phyloP scores from a whole-genome alignment of 345 rosid species.

The Aegle marmelos region DNA sequence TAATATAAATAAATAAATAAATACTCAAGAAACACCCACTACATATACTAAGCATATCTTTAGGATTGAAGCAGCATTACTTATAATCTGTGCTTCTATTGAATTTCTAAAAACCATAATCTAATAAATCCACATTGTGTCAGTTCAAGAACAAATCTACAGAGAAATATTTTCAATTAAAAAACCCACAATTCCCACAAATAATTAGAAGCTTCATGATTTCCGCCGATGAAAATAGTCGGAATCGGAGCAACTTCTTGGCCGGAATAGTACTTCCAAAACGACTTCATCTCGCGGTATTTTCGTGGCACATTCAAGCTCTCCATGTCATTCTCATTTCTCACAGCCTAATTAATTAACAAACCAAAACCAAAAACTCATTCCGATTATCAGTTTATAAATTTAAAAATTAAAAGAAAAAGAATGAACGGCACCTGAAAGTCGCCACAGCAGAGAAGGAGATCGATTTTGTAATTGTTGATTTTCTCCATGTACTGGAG shows the following conservation, averaged over 20 bases:
- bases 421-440: constrained; percentile 54
- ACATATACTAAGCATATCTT: neutral
- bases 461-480: constrained; percentile 70
- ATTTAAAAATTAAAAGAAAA: neutral
- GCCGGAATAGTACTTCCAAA: constrained; percentile 92
- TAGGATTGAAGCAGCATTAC: neutral
- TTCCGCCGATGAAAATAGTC: constrained; percentile 92
- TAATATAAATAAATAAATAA: neutral
- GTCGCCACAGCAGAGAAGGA: constrained; percentile 95
- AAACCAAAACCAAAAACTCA: neutral
- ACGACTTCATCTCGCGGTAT: constrained; percentile 78
- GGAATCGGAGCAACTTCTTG: constrained; percentile 78
- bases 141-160: neutral
- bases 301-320: constrained; percentile 74
- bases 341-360: constrained; percentile 58
- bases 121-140: no score
- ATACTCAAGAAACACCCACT: neutral
- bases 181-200: constrained; percentile 81
- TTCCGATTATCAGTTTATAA: neutral
- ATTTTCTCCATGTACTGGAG: constrained; percentile 49
- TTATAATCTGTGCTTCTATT: no score
- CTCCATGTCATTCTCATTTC: constrained; percentile 82
- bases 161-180: neutral
- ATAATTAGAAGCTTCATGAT: constrained; percentile 97
- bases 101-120: no score